A percentile compares a stretch with the other conserved stretches of the same genome.
phyloP scores from a whole-genome alignment of 805 yeast species.

The Saccharomycopsis selenospora region DNA sequence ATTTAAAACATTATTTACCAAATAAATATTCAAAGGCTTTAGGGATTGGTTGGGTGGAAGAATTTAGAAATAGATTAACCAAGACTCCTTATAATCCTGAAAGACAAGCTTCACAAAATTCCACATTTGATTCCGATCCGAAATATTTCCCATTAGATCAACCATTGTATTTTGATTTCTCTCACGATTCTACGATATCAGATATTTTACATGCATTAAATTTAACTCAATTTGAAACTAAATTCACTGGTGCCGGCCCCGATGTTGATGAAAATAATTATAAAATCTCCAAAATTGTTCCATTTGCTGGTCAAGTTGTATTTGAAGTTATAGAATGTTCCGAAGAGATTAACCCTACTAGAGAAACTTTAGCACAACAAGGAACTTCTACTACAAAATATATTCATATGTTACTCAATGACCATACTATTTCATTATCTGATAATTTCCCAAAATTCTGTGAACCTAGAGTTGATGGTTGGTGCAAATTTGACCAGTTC shows the following conservation, averaged over 20 bases:
- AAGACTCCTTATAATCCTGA: slow-evolving; percentile 44
- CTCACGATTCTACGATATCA: slow-evolving; percentile 69
- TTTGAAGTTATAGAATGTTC: slow-evolving; percentile 21
- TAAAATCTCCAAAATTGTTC: slow-evolving; percentile 13
- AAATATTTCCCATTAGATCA: slow-evolving; percentile 34
- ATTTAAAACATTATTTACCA: slow-evolving; percentile 49
- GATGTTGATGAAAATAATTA: background rate
- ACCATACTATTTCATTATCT: slow-evolving; percentile 20
- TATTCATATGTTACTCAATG: slow-evolving; percentile 21
- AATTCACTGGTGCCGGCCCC: slow-evolving; percentile 12
- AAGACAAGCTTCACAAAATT: slow-evolving; percentile 41
- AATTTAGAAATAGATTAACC: slow-evolving; percentile 33
- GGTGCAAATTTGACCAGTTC: slow-evolving; percentile 21
- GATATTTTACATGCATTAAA: slow-evolving; percentile 60
- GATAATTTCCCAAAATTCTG: slow-evolving; percentile 17
- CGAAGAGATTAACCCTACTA: slow-evolving; percentile 4
- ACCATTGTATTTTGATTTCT: slow-evolving; percentile 58
- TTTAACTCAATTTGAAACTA: slow-evolving; percentile 25
- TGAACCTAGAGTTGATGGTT: slow-evolving; percentile 22
- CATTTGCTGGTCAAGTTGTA: slow-evolving; percentile 19
- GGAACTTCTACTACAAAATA: slow-evolving; percentile 12
- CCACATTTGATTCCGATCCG: slow-evolving; percentile 28
- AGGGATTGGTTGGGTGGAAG: slow-evolving; percentile 51
- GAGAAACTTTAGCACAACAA: slow-evolving; percentile 2
- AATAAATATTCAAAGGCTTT: slow-evolving; percentile 52